Evolutionary conservation across 768 basidiomycete species (phyloP), one percentile per base, ranked within the genome.

Genomic region (Rhodotorula paludigena): DNA sequence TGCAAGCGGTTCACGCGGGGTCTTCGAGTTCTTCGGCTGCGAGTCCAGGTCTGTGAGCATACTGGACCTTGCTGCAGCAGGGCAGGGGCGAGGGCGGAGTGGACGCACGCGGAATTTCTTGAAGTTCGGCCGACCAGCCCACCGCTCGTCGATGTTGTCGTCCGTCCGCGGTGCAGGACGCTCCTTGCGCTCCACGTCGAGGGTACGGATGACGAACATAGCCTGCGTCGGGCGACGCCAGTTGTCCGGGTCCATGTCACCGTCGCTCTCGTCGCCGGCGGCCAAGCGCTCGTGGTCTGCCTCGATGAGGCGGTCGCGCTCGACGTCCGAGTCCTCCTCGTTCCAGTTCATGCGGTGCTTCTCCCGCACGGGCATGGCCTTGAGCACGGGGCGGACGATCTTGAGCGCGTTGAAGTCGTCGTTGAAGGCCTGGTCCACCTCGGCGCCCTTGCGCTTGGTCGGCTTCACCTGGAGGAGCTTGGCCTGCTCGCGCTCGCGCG

Each of bases 371-470:
- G 64, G 63, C 71, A 68, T 68, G 28, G 21, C 10, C 47, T 59
- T 57, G 21, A 72, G 12, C 42, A 58, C 54, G 0, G 71, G 71
- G 21, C 49, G 53, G 41, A 68, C 66, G 15, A 72, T 65, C 57
- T 68, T 72, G 49, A 72, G 64, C 45, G 66, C 67, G 60, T 72
- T 72, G 66, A 72, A 72, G 41, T 72, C 71, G 35, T 72, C 71
- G 64, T 62, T 68, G 45, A 68, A 52, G 25, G 60, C 63, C 35
- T 56, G 44, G 30, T 72, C 71, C n/a, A 18, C 18, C 32, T 54
- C 56, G 54, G 36, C 64, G 53, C 60, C 60, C 32, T 58, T 58
- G 41, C 69, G 60, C 52, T 63, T 63, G 28, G 59, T 28, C n/a
- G 61, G 33, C 64, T 70, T 70, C 56, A 70, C 48, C 59, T 64